phyloP scores from a whole-genome alignment of 2,329 filamentous ascomycete genomes.

The Thielaviopsis ethacetica region DNA sequence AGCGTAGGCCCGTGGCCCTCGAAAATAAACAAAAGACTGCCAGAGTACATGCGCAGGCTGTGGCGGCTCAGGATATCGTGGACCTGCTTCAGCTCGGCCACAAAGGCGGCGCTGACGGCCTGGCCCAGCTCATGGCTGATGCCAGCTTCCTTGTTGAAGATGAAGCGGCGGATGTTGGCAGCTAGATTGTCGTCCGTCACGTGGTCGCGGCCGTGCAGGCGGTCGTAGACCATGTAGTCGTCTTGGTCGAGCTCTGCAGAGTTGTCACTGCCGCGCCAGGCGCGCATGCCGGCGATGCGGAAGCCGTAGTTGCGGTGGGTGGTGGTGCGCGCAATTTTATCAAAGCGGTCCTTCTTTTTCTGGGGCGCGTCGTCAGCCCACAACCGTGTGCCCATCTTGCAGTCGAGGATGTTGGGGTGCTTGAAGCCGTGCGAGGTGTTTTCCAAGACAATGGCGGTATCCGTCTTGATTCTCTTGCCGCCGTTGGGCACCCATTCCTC shows the following conservation, averaged over 20 bases:
- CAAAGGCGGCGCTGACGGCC: conserved; percentile 37
- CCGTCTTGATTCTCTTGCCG: conserved; percentile 51
- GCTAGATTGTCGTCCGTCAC: conserved; percentile 38
- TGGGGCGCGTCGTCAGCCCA: conserved; percentile 60
- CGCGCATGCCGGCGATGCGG: conserved; percentile 48
- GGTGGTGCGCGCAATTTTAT: conserved; percentile 40
- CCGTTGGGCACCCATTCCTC: conserved; percentile 32
- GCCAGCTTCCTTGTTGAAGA: conserved; percentile 42
- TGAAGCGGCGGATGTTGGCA: conserved; percentile 37
- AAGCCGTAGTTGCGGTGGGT: conserved; percentile 46
- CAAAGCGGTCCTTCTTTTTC: conserved; percentile 43
- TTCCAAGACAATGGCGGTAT: conserved; percentile 67
- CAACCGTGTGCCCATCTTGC: conserved; percentile 74
- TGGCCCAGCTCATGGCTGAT: conserved; percentile 41
- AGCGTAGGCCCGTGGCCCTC: conserved; percentile 45
- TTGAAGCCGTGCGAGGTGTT: conserved; percentile 71
- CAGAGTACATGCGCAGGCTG: conserved; percentile 48
- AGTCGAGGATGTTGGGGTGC: conserved; percentile 77
- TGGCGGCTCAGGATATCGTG: conserved; percentile 36
- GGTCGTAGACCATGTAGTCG: conserved; percentile 43
- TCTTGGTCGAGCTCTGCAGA: conserved; percentile 34
- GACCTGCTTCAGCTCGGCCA: conserved; percentile 34
- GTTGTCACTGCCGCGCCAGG: conserved; percentile 40
- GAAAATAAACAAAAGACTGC: conserved; percentile 45
- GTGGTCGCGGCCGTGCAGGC: conserved; percentile 39